phyloP scores from a whole-genome alignment of 345 rosid genomes.

The Laguncularia racemosa region DNA sequence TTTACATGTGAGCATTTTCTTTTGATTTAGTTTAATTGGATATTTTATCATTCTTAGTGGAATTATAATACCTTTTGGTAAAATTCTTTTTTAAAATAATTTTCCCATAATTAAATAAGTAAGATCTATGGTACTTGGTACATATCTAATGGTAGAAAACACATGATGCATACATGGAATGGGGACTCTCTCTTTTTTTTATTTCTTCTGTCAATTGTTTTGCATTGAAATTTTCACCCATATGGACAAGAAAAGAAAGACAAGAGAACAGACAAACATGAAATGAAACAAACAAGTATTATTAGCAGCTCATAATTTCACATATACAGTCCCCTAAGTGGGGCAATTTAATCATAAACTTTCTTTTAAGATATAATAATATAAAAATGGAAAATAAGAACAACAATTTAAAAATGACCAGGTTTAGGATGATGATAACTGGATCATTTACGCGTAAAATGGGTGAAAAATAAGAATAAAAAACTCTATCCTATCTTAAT shows the following conservation, averaged over 20 bases:
- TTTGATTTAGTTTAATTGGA: too few relatives aligned
- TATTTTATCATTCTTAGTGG: too few relatives aligned
- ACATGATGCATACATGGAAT: too few relatives aligned
- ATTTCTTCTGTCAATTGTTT: background rate
- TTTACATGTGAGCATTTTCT: too few relatives aligned
- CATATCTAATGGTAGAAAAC: too few relatives aligned
- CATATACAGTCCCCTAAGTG: conserved; percentile 24
- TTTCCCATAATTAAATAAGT: too few relatives aligned
- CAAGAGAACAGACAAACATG: background rate
- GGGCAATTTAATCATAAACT: conserved; percentile 11
- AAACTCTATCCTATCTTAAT: background rate
- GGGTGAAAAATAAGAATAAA: background rate
- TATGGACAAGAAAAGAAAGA: background rate
- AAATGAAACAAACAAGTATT: conserved; percentile 12
- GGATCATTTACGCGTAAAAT: conserved; percentile 1
- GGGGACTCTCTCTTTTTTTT: too few relatives aligned
- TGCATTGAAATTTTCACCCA: background rate
- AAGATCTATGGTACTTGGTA: too few relatives aligned
- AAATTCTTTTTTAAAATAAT: too few relatives aligned
- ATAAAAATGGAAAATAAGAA: background rate
- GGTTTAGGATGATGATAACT: background rate
- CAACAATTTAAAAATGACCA: conserved; percentile 14
- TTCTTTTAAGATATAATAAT: conserved; percentile 8
- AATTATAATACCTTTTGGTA: too few relatives aligned
- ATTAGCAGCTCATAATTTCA: conserved; percentile 29